These are phyloP conservation scores for Suillus luteus DNA, from an alignment of 768 basidiomycete genomes.

Conservation along the genomic window DNA sequence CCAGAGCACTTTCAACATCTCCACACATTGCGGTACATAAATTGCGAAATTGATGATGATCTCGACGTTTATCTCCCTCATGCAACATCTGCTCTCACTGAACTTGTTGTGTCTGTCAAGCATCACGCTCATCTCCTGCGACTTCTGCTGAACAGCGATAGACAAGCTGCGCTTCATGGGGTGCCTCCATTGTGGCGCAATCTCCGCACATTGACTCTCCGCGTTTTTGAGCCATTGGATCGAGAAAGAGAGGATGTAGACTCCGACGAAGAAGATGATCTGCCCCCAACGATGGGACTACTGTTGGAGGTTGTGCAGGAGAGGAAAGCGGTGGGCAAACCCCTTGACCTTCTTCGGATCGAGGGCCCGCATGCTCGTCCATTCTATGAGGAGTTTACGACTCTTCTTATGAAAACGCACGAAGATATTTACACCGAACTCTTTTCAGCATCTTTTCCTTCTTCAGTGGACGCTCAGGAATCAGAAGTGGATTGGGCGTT, in stretches of 20 bases:
- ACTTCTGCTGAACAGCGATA: constrained; percentile 36
- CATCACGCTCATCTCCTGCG: constrained; percentile 35
- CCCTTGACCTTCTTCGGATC: constrained; percentile 28
- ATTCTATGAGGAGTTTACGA: constrained; percentile 31
- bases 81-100: constrained; percentile 36
- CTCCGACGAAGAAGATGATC: constrained; percentile 35
- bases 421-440: constrained; percentile 28
- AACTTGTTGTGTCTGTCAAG: constrained; percentile 37
- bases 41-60: constrained; percentile 37
- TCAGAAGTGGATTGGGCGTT: constrained; percentile 32
- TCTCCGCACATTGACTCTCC: constrained; percentile 32
- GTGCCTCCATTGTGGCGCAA: constrained; percentile 34
- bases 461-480: constrained; percentile 21
- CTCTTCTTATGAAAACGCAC: constrained; percentile 29
- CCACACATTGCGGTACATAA: constrained; percentile 34
- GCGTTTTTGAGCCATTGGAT: constrained; percentile 30
- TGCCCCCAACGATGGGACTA: constrained; percentile 32
- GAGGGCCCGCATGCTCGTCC: constrained; percentile 25
- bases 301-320: constrained; percentile 35
- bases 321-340: constrained; percentile 31
- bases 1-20: constrained; percentile 37
- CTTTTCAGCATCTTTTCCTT: constrained; percentile 13
- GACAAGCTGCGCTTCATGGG: constrained; percentile 35
- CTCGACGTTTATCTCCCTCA: constrained; percentile 36
- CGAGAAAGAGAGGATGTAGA: constrained; percentile 34